phyloP scores from a whole-genome alignment of 2,329 filamentous ascomycete species.

The Fusarium tjaetaba region DNA sequence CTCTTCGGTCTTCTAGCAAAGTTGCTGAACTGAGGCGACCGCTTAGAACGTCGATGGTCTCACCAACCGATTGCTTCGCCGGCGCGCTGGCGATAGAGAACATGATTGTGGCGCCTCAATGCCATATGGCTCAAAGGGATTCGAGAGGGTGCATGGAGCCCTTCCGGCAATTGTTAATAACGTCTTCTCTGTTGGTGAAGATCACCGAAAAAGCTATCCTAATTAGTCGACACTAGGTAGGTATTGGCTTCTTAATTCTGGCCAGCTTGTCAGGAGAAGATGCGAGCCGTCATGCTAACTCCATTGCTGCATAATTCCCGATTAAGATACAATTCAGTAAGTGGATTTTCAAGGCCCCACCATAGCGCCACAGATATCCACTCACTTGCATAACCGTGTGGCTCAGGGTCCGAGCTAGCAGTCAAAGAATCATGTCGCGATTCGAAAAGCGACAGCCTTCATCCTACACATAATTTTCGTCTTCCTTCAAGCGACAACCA shows the following conservation, averaged over 20 bases:
- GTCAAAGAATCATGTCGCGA: constrained; percentile 34
- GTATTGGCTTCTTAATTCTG: constrained; percentile 14
- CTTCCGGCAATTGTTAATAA: constrained; percentile 15
- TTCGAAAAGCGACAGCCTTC: background rate
- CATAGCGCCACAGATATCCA: background rate
- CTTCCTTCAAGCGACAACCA: background rate
- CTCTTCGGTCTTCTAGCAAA: constrained; percentile 91
- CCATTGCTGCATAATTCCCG: constrained; percentile 36
- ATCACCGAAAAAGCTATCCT: constrained; percentile 25
- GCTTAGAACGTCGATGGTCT: constrained; percentile 92
- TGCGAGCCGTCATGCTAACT: constrained; percentile 5
- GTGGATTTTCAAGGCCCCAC: background rate
- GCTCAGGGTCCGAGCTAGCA: constrained; percentile 2
- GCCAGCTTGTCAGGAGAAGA: constrained; percentile 40
- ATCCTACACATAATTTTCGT: constrained; percentile 4
- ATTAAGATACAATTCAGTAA: background rate
- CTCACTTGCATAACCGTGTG: background rate
- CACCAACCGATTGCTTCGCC: constrained; percentile 93
- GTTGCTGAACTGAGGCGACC: constrained; percentile 88
- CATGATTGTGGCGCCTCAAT: constrained; percentile 54
- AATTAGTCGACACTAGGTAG: constrained; percentile 10
- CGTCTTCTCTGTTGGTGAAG: constrained; percentile 1
- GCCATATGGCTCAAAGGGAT: constrained; percentile 45
- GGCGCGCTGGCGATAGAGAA: constrained; percentile 77
- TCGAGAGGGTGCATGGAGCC: constrained; percentile 25